Conservation (phyloP, 352 stramenopile species). For the Phytophthora aleatoria region DNA sequence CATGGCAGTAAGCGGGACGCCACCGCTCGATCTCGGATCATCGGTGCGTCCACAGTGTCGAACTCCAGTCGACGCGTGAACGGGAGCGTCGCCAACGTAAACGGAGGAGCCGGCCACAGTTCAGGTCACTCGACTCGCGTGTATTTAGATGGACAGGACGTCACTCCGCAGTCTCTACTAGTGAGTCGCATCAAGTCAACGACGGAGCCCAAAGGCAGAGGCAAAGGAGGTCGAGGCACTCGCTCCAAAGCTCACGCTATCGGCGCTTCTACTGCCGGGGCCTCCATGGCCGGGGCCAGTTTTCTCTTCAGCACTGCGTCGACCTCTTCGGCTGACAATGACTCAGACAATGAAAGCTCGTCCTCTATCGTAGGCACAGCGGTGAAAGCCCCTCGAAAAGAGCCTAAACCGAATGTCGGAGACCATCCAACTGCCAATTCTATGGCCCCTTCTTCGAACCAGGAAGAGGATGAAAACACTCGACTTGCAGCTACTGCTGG, state of each 20-base stretch:
- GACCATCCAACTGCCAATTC: conserved; percentile 10
- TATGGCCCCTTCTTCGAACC: conserved; percentile 15
- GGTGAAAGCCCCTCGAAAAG: conserved; percentile 15
- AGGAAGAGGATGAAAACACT: conserved; percentile 24
- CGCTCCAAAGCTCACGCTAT: conserved; percentile 38
- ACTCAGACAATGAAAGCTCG: conserved; percentile 49
- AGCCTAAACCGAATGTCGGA: conserved; percentile 9
- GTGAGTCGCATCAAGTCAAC: conserved; percentile 74
- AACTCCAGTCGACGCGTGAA: conserved; percentile 74
- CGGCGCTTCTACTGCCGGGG: conserved; percentile 18
- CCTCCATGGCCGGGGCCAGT: conserved; percentile 50
- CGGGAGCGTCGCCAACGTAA: conserved; percentile 41
- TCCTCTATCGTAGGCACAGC: conserved; percentile 18
- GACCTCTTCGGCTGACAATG: conserved; percentile 59
- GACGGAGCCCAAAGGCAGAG: conserved; percentile 24
- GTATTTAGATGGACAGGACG: conserved; percentile 70
- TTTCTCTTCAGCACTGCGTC: conserved; percentile 60
- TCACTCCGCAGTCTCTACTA: conserved; percentile 80
- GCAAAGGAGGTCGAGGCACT: conserved; percentile 32
- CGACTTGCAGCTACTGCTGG: not conserved
- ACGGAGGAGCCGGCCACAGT: conserved; percentile 25
- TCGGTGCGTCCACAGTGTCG: conserved; percentile 67
- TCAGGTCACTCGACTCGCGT: conserved; percentile 52
- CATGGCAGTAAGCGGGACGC: conserved; percentile 54
- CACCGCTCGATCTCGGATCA: conserved; percentile 56